Conservation (phyloP, 2,329 filamentous ascomycete genomes). For the Pseudogymnoascus sp. region DNA sequence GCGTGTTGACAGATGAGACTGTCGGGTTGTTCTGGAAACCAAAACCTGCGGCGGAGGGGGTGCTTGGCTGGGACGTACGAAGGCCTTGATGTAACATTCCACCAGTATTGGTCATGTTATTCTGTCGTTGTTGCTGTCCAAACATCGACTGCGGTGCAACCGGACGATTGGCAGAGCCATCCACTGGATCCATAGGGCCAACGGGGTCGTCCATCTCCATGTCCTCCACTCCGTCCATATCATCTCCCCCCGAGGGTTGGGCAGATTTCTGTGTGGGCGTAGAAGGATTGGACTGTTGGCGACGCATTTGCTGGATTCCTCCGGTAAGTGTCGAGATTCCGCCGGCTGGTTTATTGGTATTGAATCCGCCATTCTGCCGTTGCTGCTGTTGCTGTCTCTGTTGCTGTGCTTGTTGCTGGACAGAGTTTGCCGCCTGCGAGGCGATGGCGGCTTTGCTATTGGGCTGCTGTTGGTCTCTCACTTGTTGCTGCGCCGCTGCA, state of each 20-base stretch:
- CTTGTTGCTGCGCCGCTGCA: constrained; percentile 31
- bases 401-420: constrained; percentile 41
- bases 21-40: constrained; percentile 87
- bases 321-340: constrained; percentile 18
- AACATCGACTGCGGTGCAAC: constrained; percentile 59
- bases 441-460: constrained; percentile 39
- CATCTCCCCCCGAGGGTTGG: constrained; percentile 33
- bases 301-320: constrained; percentile 28
- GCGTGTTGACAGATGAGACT: constrained; percentile 94
- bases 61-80: constrained; percentile 76
- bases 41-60: constrained; percentile 68
- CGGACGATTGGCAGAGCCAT: constrained; percentile 42
- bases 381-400: constrained; percentile 27
- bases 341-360: constrained; percentile 18
- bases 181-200: constrained; percentile 54
- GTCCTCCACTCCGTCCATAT: constrained; percentile 80
- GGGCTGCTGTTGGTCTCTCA: constrained; percentile 32
- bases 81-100: constrained; percentile 69
- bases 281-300: constrained; percentile 24
- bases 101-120: constrained; percentile 66
- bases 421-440: constrained; percentile 27
- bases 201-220: constrained; percentile 94
- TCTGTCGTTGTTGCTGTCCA: constrained; percentile 55
- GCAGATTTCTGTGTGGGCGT: constrained; percentile 24
- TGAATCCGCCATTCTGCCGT: constrained; percentile 18